A percentile compares a stretch with the other conserved stretches of the same genome.
These are phyloP conservation scores for Colletotrichum lindemuthianum DNA, from an alignment of 2,329 filamentous ascomycete genomes.

Conservation along the genomic window DNA sequence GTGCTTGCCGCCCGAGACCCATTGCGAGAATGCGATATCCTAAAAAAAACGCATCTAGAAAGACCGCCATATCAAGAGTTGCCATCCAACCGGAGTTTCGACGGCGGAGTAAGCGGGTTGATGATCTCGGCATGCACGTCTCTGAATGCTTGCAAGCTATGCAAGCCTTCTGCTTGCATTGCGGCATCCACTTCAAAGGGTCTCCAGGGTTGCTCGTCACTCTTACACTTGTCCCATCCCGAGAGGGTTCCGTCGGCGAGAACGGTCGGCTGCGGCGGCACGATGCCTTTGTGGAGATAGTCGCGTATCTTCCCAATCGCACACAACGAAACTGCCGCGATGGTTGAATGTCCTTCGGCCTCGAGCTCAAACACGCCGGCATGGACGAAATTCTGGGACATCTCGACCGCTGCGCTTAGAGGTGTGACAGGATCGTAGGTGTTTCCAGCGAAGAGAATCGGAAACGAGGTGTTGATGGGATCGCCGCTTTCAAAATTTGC, in stretches of 20 bases:
- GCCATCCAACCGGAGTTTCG: slow-evolving; percentile 24
- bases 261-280: slow-evolving; percentile 41
- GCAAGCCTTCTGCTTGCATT: slow-evolving; percentile 18
- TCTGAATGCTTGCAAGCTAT: slow-evolving; percentile 16
- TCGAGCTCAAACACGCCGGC: slow-evolving; percentile 51
- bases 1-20: not conserved
- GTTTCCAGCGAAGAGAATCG: slow-evolving; percentile 67
- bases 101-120: slow-evolving; percentile 14
- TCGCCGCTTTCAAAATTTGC: slow-evolving; percentile 40
- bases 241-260: slow-evolving; percentile 39
- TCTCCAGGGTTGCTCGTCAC: slow-evolving; percentile 43
- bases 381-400: slow-evolving; percentile 49
- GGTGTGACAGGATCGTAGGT: slow-evolving; percentile 70
- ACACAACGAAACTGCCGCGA: slow-evolving; percentile 48
- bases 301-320: slow-evolving; percentile 46
- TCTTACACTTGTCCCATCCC: slow-evolving; percentile 41
- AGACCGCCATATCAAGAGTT: not conserved
- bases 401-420: slow-evolving; percentile 55
- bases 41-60: slow-evolving; percentile 14
- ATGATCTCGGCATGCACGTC: slow-evolving; percentile 29
- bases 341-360: slow-evolving; percentile 48
- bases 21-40: slow-evolving; percentile 2
- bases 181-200: slow-evolving; percentile 12
- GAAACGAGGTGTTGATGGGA: slow-evolving; percentile 54
- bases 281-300: slow-evolving; percentile 48